Evolutionary conservation across 192 early-diverging fungal genomes (phyloP).

Genomic region (Chytriomyces sp.): DNA sequence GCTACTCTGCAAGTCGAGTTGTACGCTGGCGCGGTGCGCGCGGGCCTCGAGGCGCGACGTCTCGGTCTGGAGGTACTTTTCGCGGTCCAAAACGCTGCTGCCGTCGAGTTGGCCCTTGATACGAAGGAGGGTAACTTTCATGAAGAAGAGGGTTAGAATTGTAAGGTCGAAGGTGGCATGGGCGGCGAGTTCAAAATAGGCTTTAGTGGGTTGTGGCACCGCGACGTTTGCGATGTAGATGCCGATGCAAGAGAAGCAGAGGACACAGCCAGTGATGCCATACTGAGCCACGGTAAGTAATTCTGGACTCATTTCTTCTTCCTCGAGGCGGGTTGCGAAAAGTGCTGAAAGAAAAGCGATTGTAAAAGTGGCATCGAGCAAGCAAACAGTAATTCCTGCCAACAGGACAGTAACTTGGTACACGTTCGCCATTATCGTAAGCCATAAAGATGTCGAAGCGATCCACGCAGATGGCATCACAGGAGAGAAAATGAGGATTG

Average conservation of each 20-base stretch:
- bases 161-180: constrained; percentile 1
- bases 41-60: not conserved
- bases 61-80: not conserved
- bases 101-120: not conserved
- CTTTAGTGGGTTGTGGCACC: not conserved
- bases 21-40: not conserved
- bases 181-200: not conserved
- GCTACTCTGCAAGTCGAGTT: not conserved
- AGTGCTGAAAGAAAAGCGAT: constrained; percentile 3
- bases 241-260: not conserved
- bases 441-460: not conserved
- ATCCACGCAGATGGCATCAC: constrained; percentile 4
- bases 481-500: not conserved
- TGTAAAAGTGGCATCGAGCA: not conserved
- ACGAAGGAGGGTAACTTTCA: constrained; percentile 8
- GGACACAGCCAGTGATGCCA: not conserved
- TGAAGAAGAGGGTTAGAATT: constrained; percentile 25
- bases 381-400: not conserved
- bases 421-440: not conserved
- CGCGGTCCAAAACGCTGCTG: not conserved
- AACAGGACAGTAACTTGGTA: not conserved
- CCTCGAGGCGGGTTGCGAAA: not conserved
- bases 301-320: constrained; percentile 2
- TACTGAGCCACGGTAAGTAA: constrained; percentile 1
- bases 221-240: not conserved